Base-by-base conservation (phyloP, 2,329 filamentous ascomycete species). In the Ophiostoma tasmaniense region DNA sequence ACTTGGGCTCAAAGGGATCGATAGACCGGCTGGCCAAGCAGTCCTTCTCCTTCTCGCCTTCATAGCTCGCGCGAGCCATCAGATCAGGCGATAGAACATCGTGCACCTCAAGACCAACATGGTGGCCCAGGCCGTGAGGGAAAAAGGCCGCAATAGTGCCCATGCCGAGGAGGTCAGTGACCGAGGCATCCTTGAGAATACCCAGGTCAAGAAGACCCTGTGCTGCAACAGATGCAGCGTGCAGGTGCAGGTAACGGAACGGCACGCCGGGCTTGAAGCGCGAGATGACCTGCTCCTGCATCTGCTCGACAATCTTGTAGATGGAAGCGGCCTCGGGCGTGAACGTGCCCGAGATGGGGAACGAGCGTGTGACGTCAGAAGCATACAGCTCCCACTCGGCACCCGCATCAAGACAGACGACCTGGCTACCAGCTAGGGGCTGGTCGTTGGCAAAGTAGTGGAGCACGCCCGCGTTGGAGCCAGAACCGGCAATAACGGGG, bases 391-490 rank as follows among this genome's bases (percentile, higher is more conserved):
- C 80, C 79, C 88, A 96, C 78, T 98, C 94, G 73, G 89, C 90
- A 2, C 92, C 93, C 1, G 94, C 93, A 76, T 99, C 94, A 4
- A 99, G 82, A 25, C 96, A 88, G 39, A 98, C 81, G 37, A 93
- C 83, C 75, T 93, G 87, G 69, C 89, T 85, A 33, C 89, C 87
- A 2, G 80, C 80, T 22, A 98, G 84, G 1, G 87, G 79, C 74
- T 90, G 85, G 74, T 96, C 84, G 76, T 99, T 98, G 67, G 85
- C 86, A 61, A 86, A 85, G 77, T 99, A 99, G 78, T 99, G 95
- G 55, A 98, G 81, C 0, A 91, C 93, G 17, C 90, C 88, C 6
- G 90, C 93, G 75, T 95, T 95, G n/a, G 82, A 76, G 0, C 94
- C 94, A 1, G 90, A 87, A 1, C 91, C 94, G 64, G 91, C 92